Base-by-base conservation (phyloP, 345 rosid species). In the Gossypium arboreum region DNA sequence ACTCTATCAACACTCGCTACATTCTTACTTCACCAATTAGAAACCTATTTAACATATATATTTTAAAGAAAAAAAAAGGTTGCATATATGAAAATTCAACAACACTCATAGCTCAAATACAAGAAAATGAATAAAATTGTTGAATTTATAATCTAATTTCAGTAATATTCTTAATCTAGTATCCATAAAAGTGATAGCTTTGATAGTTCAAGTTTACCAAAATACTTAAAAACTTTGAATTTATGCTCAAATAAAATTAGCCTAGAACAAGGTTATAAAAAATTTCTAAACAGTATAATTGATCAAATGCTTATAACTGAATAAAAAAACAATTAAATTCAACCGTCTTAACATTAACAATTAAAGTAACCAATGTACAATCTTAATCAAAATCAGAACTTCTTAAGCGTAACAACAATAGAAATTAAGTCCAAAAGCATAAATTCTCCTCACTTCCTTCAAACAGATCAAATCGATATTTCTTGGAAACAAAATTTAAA, bases 401-500 rank as follows among this genome's bases (percentile, higher is more conserved):
- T 12, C 52, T 12, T 45, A 51, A 68, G 72, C 57, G 15, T 15
- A 34, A 15, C 7, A 47, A 68, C 43, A 25, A 68, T 13, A 47
- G 20, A 68, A 22, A 47, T 68, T 24, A 48, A 47, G 48, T 47
- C 43, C 41, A n/a, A 24, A 68, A 22, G 2, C 48, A 64, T 44
- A 47, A 8, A 22, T 45, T 22, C 24, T 12, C 34, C 7, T 7
- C 41, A 47, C 11, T 34, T 68, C 9, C 7, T 68, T 24, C 18
- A 67, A 45, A 24, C 55, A 7, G 71, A 67, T 68, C 72, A 24
- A 47, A 24, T 24, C 57, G 25, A 68, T 68, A 48, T 67, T 66
- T 24, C 12, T 44, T 44, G 12, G 29, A 22, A 13, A 15, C 34
- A 67, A 47, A 47, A 4, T 20, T 5, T 34, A 34, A 34, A 34